These are phyloP conservation scores for Sphaerosporella brunnea DNA, from an alignment of 495 filamentous ascomycete genomes.

Conservation along the genomic window DNA sequence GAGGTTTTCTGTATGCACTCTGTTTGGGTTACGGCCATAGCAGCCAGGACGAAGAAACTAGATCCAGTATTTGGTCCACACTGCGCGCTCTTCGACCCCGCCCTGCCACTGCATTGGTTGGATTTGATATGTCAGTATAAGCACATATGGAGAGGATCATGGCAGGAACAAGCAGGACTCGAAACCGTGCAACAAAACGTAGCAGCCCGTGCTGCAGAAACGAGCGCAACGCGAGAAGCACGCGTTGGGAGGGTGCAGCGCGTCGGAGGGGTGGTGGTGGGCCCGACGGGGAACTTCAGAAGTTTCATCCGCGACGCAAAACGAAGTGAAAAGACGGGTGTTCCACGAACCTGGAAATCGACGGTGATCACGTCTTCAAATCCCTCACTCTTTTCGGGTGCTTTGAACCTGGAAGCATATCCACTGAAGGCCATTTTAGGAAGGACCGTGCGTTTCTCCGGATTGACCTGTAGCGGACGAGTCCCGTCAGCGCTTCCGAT, in stretches of 20 bases:
- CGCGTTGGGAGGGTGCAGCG: too few species aligned
- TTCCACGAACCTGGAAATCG: constrained; percentile 35
- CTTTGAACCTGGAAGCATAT: constrained; percentile 50
- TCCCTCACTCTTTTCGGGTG: constrained; percentile 58
- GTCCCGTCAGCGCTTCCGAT: too few species aligned
- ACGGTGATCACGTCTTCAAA: constrained; percentile 52
- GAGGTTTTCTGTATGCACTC: too few species aligned
- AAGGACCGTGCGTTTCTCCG: constrained; percentile 55
- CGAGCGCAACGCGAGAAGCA: neutral
- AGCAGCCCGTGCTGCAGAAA: neutral
- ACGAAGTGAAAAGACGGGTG: neutral
- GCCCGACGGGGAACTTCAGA: neutral
- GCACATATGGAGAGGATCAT: neutral
- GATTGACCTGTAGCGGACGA: constrained; percentile 45
- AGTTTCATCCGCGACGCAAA: too few species aligned
- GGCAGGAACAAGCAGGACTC: neutral
- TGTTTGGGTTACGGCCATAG: too few species aligned
- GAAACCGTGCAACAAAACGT: neutral
- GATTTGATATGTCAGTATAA: too few species aligned
- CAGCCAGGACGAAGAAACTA: too few species aligned
- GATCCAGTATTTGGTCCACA: neutral
- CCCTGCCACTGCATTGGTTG: neutral
- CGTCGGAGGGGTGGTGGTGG: neutral
- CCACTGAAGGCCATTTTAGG: constrained; percentile 63
- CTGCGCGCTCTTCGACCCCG: neutral